A percentile compares a stretch with the other conserved stretches of the same genome.
phyloP scores from a whole-genome alignment of 2,329 filamentous ascomycete species.

The Microsporum canis region DNA sequence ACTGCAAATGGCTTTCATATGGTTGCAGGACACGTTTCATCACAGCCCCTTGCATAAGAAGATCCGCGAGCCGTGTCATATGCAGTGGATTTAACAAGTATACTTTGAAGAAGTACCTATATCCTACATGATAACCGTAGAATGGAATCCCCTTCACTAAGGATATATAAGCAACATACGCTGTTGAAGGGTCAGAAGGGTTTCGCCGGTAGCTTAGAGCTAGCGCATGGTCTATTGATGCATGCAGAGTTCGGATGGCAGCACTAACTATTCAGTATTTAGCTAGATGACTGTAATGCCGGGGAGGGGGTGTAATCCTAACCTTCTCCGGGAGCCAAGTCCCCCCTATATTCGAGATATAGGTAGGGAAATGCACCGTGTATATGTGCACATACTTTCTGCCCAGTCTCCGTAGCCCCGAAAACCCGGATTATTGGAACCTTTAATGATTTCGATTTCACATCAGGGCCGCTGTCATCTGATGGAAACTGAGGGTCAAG shows the following conservation, averaged over 20 bases:
- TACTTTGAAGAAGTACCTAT: constrained; percentile 82
- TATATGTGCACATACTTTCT: constrained; percentile 91
- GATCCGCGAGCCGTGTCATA: constrained; percentile 76
- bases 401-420: constrained; percentile 83
- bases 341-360: constrained; percentile 75
- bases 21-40: constrained; percentile 78
- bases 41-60: constrained; percentile 77
- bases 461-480: constrained; percentile 48
- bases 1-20: constrained; percentile 88
- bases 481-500: constrained; percentile 71
- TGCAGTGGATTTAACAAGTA: constrained; percentile 81
- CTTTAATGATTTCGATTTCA: constrained; percentile 51
- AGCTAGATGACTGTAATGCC: not conserved
- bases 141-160: constrained; percentile 89
- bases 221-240: constrained; percentile 83
- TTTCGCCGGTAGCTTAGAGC: constrained; percentile 74
- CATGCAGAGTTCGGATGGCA: constrained; percentile 66
- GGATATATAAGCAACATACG: constrained; percentile 80
- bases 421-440: constrained; percentile 85
- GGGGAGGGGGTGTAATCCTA: constrained; percentile 20
- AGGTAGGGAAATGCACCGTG: constrained; percentile 93
- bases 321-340: constrained; percentile 57
- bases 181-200: constrained; percentile 53
- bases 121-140: constrained; percentile 91
- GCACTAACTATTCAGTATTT: constrained; percentile 48